Conservation (phyloP, 768 basidiomycete genomes). For the Suillus brevipes region DNA sequence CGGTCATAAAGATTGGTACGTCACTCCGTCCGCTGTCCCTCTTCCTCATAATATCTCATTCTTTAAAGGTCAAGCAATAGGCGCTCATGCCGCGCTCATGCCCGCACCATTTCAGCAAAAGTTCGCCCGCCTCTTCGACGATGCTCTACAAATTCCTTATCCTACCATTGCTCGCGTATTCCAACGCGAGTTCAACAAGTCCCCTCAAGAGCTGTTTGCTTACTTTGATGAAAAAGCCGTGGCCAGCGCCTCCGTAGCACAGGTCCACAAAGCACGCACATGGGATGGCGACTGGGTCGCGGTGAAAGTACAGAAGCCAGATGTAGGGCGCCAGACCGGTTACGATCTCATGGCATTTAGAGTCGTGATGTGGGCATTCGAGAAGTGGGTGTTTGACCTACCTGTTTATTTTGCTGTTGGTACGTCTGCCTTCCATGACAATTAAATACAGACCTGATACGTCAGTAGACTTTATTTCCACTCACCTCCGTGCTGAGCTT, state of each 20-base stretch:
- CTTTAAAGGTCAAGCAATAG: constrained; percentile 66
- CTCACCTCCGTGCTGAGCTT: constrained; percentile 81
- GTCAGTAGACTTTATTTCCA: constrained; percentile 67
- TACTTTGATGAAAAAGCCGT: constrained; percentile 74
- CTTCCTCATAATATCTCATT: constrained; percentile 4
- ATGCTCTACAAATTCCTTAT: constrained; percentile 83
- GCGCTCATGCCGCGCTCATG: constrained; percentile 81
- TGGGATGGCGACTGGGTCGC: constrained; percentile 70
- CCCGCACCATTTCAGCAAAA: constrained; percentile 82
- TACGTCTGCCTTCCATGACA: constrained; percentile 32
- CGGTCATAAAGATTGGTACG: constrained; percentile 77
- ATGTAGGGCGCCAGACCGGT: constrained; percentile 81
- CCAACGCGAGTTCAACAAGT: constrained; percentile 62
- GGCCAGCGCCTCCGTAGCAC: constrained; percentile 90
- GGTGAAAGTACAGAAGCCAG: constrained; percentile 92
- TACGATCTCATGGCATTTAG: constrained; percentile 76
- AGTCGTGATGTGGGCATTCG: constrained; percentile 78
- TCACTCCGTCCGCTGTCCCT: constrained; percentile 14
- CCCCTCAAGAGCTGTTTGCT: constrained; percentile 74
- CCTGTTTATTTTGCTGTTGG: constrained; percentile 82
- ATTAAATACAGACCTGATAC: constrained; percentile 2
- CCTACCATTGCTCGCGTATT: constrained; percentile 68
- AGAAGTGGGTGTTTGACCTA: constrained; percentile 80
- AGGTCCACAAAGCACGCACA: constrained; percentile 81
- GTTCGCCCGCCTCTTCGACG: constrained; percentile 83